phyloP scores from a whole-genome alignment of 805 yeast species.

The Ogataea henricii region DNA sequence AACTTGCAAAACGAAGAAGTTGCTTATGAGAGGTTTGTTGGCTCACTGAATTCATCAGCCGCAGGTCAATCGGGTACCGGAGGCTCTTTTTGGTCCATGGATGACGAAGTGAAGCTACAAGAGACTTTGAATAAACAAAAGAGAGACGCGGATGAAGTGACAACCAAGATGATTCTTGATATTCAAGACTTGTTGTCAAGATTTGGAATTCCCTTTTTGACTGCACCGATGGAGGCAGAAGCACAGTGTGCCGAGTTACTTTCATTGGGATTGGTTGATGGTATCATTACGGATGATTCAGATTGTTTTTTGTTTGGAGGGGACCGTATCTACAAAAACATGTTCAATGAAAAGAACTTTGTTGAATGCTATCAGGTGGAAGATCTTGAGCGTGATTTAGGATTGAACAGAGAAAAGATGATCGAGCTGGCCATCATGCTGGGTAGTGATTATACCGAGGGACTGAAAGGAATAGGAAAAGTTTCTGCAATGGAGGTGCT shows the following conservation, averaged over 20 bases:
- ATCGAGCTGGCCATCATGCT: constrained; percentile 81
- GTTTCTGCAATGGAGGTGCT: constrained; percentile 87
- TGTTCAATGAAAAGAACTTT: constrained; percentile 90
- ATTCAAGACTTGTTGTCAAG: constrained; percentile 84
- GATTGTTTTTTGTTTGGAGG: constrained; percentile 97
- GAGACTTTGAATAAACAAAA: constrained; percentile 65
- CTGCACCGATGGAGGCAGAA: constrained; percentile 99
- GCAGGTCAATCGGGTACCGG: constrained; percentile 20
- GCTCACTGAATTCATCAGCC: constrained; percentile 27
- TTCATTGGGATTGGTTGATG: constrained; percentile 78
- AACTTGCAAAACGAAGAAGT: constrained; percentile 69
- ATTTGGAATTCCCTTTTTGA: constrained; percentile 92
- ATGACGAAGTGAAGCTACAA: constrained; percentile 51
- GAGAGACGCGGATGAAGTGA: constrained; percentile 91
- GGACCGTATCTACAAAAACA: constrained; percentile 76
- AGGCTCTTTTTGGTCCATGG: constrained; percentile 33
- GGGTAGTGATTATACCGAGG: constrained; percentile 96
- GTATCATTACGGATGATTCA: constrained; percentile 95
- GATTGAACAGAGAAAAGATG: constrained; percentile 61
- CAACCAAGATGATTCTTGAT: constrained; percentile 80
- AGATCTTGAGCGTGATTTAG: constrained; percentile 63
- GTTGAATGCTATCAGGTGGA: constrained; percentile 77
- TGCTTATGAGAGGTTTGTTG: constrained; percentile 68
- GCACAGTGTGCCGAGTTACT: constrained; percentile 92
- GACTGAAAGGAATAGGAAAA: constrained; percentile 91